Base-by-base conservation (phyloP, 352 stramenopile species). In the Pythium aquatile region DNA sequence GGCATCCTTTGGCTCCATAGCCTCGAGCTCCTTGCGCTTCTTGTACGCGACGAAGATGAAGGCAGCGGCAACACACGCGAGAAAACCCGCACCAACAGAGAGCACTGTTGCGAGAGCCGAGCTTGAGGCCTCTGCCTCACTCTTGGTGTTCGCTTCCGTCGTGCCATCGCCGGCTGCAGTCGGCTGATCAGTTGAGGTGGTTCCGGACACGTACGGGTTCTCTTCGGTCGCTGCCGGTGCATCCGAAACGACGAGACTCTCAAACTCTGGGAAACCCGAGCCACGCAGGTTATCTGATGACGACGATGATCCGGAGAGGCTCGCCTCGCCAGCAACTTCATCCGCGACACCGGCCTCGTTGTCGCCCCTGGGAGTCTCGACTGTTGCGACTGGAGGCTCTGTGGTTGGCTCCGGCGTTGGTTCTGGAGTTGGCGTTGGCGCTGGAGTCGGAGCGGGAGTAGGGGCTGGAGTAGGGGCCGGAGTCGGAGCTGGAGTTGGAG, bases 341-440 rank as follows among this genome's bases (percentile, higher is more conserved):
- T 11, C 35, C 4, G 35, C 2, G 6, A 29, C 44, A 13, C 44
- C 44, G 44, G 44, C 44, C 44, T 51, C 44, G 9, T 10, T 17
- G 13, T 29, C 44, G 17, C 39, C 39, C 3, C 13, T 47, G 14
- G 44, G n/a, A 29, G 44, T 3, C 17, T 51, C 44, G 5, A 29
- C 9, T 30, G 44, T 51, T 30, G 44, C n/a, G 7, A 16, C 44
- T 28, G 44, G 29, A 16, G 33, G 3, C 20, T 24, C 48, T 54
- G 47, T 17, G 30, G 52, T 47, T 1, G 54, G 44, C 1, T 11
- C 53, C 8, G 61, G 61, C 2, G 55, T 55, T 13, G 61, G 55
- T 9, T 24, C 26, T 42, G 49, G 59, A 10, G 59, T 55, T 2
- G 72, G 73, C 5, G 72, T 70, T 3, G 73, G 73, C 16, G 70